Base-by-base conservation (phyloP, 2,329 filamentous ascomycete species). In the Trichoderma hamatum region DNA sequence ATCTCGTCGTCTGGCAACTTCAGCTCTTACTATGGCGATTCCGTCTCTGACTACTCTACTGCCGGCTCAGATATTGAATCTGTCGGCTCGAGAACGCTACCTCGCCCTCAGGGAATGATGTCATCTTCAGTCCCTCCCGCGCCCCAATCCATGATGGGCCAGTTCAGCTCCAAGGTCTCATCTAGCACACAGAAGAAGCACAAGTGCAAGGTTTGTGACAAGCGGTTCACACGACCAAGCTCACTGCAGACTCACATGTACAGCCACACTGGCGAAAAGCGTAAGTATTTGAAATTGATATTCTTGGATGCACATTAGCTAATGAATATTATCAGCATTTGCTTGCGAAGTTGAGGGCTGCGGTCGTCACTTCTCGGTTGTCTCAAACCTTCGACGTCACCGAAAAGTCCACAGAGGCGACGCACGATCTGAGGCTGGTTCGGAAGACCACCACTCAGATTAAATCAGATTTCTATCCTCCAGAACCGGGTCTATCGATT, bases 121-220 rank as follows among this genome's bases (percentile, higher is more conserved):
- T 83, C 83, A 54, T 89, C 85, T 69, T 86, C 85, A 72, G 85
- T 90, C 36, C 93, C 93, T 1, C 93, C 94, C 1, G 93, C 93
- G 21, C 94, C 94, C 1, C 92, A 96, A 78, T 96, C 94, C 0
- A 97, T 99, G 94, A 99, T 99, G 96, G 90, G 93, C 64, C 94
- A 97, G 76, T 98, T 98, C 83, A 97, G 93, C 82, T 97, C 95
- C 72, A 97, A 97, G 82, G 90, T 97, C 64, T 94, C 94, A 0
- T 94, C 93, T 21, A 97, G 93, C 82, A 96, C 95, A 11, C 94
- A 97, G 79, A 98, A 98, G 89, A 98, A 98, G 86, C 96, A 98
- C 84, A 97, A 97, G 85, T 98, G 95, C 88, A 97, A 97, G 83
- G 92, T 98, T 70, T 98, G 95, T 84, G 95, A 97, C 81, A 97